A percentile compares a stretch with the other conserved stretches of the same genome.
phyloP scores from a whole-genome alignment of 2,329 filamentous ascomycete genomes.

The Coniochaeta sp. region DNA sequence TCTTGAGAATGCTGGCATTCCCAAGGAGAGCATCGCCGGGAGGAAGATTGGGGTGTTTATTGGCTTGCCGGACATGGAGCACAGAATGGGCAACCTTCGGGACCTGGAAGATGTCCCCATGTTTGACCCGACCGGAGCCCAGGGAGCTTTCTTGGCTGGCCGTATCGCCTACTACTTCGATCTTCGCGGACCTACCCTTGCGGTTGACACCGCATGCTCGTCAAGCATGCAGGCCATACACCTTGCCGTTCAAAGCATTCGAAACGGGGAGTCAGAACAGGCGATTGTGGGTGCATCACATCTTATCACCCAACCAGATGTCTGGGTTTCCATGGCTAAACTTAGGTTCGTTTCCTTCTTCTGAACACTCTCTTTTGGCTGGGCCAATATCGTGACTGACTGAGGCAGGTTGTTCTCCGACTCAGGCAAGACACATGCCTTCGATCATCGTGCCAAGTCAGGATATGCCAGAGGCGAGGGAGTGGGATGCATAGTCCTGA shows the following conservation, averaged over 20 bases:
- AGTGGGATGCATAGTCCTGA: conserved; percentile 30
- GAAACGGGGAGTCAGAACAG: conserved; percentile 5
- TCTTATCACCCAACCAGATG: conserved; percentile 8
- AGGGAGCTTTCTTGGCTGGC: conserved; percentile 10
- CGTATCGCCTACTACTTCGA: conserved; percentile 16
- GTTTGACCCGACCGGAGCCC: conserved; percentile 17
- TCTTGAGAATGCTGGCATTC: conserved; percentile 12
- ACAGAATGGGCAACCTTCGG: conserved; percentile 10
- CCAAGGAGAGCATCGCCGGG: conserved; percentile 8
- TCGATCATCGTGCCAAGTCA: conserved; percentile 27
- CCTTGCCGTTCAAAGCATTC: conserved; percentile 10
- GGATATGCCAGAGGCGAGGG: conserved; percentile 40
- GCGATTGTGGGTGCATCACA: conserved; percentile 1
- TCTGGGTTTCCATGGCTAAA: conserved; percentile 11
- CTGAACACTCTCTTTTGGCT: background rate
- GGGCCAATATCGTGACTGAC: background rate
- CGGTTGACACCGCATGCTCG: conserved; percentile 12
- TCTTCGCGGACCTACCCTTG: conserved; percentile 10
- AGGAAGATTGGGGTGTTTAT: conserved; percentile 9
- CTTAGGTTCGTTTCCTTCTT: background rate
- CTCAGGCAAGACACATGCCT: conserved; percentile 12
- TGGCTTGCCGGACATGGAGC: conserved; percentile 6
- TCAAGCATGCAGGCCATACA: conserved; percentile 11
- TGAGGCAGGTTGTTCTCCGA: conserved; percentile 8
- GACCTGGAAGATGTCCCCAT: conserved; percentile 14